Base-by-base conservation (phyloP, 2,329 filamentous ascomycete species). In the Fusarium caatingaense region DNA sequence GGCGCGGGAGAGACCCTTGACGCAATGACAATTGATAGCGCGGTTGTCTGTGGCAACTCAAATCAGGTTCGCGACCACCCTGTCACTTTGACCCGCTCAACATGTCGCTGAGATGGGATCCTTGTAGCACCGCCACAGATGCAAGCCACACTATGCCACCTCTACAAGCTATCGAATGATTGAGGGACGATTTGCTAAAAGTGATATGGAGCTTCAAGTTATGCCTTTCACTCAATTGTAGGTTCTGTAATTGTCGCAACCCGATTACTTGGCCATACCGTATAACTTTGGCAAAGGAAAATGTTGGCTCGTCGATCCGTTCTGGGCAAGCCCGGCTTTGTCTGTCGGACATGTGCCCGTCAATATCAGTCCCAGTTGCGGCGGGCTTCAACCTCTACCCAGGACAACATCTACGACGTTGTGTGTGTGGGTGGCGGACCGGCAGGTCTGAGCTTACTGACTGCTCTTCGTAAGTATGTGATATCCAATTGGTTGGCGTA, bases 341-440 rank as follows among this genome's bases (percentile, higher is more conserved):
- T 87, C 57, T 88, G 86, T 74, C 80, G 78, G 53, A 82, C 80
- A 74, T 88, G 86, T 71, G 81, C 79, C 53, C 82, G 77, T 28
- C 79, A 77, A 63, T 62, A 79, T n/a, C 77, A 76, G 56, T 74
- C 72, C 41, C 80, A 80, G 63, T 66, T 76, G 27, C 78, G 78
- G 62, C 77, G 84, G 62, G 72, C 79, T 41, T 87, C 84, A 63
- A 78, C 84, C 25, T 83, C 79, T 45, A 68, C 78, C 15, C 74
- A 80, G 13, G 88, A 89, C 13, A 92, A 97, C 71, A 90, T 97
- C 75, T 98, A 96, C 83, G 94, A 97, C 87, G 92, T 97, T 32
- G 93, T 97, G 68, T 96, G 93, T 75, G 92, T 97, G 56, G 94
- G 94, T 66, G 94, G 94, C 66, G 94, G 94, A 8, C 94, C 94